Base-by-base conservation (phyloP, 306 rosid species). In the Astragalus glycyphyllos region DNA sequence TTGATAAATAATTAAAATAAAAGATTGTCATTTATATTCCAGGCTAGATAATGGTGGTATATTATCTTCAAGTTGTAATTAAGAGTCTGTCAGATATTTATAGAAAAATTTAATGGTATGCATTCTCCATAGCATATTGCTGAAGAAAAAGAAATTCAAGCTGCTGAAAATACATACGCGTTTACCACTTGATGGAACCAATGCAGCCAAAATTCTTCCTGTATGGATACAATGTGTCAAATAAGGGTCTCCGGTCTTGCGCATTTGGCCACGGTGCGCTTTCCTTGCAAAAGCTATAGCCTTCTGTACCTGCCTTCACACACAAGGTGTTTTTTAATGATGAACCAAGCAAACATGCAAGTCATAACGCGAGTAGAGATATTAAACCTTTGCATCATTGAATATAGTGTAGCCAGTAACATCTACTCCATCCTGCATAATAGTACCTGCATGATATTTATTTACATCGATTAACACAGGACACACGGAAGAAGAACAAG, bases 301-400 rank as follows among this genome's bases (percentile, higher is more conserved):
- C 85, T 93, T 90, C 77, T 85, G 93, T 88, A 93, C 98, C 98
- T 93, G 86, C 96, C 98, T 93, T 93, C 86, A 87, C 85, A 77
- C 75, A 86, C 55, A 60, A 80, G 81, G 70, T 73, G 74, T 75
- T 85, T 84, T 83, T 84, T 83, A 75, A 82, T 69, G 77, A 81
- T 81, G 74, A 69, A 78, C 71, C 47, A 73, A 23, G 56, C 79
- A 57, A 51, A 26, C 65, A 66, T 37, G 58, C 70, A 58, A 59
- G 20, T 45, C 65, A 66, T 40, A 56, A 67, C 58, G 46, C 77
- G 26, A 65, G 47, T 73, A 51, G 44, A 53, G 85, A 80, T 71
- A 74, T 66, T 41, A 85, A 87, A 93, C 97, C 98, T 88, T 90
- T 69, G 85, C 74, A 64, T 93, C 93, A 68, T 68, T 69, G 59